Evolutionary conservation across 129 eudicot species (phyloP), one percentile per base, ranked within the genome.

Genomic region (Pulicaria dysenterica): DNA sequence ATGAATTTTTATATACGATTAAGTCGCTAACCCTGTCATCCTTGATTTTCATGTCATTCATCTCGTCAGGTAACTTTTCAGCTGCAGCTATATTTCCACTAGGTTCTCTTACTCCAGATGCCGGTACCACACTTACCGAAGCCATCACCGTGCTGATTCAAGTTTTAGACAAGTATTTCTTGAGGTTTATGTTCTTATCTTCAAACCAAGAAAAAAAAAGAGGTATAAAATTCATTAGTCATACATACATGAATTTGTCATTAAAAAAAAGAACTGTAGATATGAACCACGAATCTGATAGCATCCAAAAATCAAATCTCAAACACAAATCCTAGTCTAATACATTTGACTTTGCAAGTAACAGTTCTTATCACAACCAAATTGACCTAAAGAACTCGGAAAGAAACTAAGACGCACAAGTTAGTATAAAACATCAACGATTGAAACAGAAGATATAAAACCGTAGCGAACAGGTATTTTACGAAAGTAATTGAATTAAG

Each of bases 11-110:
- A 6, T 2, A 59, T 7, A 56, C 58, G 50, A 55, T n/a, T 3
- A 69, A 3, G 70, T 7, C 5, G 59, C 53, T 24, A 78, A 91
- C 97, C 93, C 88, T 91, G 56, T 86, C 96, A 73, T 91, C 97
- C 80, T 85, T 84, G 38, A 91, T 82, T 81, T 80, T 91, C 97
- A 91, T 91, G 76, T 86, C 93, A 72, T 79, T 84, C 93, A 91
- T 80, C 74, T 88, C 96, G n/a, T 86, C 87, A 9, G 96, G 97
- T 47, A 91, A 78, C 70, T 61, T 84, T 76, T 88, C 88, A 58
- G 86, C 82, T 45, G 77, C 88, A 66, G 64, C 80, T 58, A 70
- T 48, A 63, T 83, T 82, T 61, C 77, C 87, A 70, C 74, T 61
- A 67, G 87, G 83, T 64, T 88, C 92, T 84, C 87, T 84, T 8